phyloP scores from a whole-genome alignment of 2,329 filamentous ascomycete species.

The Cucurbitaria berberidis region DNA sequence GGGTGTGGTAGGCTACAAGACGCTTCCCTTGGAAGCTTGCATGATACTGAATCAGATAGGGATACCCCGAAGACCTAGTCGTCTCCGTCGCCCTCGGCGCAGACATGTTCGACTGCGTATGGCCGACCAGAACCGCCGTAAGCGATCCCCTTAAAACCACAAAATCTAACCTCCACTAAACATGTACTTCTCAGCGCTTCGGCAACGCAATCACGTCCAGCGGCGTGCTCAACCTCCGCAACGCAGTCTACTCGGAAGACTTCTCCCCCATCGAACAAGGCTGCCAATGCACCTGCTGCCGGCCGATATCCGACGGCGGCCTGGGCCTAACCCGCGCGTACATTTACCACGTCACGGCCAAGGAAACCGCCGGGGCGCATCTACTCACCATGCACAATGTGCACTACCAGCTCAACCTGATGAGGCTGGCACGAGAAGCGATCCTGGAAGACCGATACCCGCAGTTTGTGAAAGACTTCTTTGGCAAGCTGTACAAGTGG shows the following conservation, averaged over 20 bases:
- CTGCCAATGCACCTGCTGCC: conserved; percentile 82
- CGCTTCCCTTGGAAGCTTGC: background rate
- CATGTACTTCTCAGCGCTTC: no score
- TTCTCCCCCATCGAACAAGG: conserved; percentile 83
- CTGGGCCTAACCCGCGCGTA: conserved; percentile 86
- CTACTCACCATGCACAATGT: conserved; percentile 93
- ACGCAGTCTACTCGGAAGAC: conserved; percentile 76
- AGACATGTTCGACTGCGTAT: conserved; percentile 99
- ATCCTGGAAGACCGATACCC: conserved; percentile 85
- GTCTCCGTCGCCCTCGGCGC: conserved; percentile 93
- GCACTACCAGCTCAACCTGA: conserved; percentile 85
- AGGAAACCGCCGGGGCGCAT: conserved; percentile 92
- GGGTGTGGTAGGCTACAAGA: conserved; percentile 70
- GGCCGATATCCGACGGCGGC: conserved; percentile 68
- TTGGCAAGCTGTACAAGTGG: conserved; percentile 69
- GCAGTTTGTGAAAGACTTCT: conserved; percentile 78
- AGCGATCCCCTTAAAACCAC: conserved; percentile 32
- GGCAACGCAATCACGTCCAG: conserved; percentile 86
- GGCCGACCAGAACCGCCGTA: conserved; percentile 91
- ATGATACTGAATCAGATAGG: conserved; percentile 53
- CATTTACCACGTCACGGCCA: conserved; percentile 87
- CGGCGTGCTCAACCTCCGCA: conserved; percentile 84
- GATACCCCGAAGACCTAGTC: conserved; percentile 93
- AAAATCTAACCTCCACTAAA: no score
- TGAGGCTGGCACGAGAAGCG: conserved; percentile 75